These are phyloP conservation scores for Alternaria sp. DNA, from an alignment of 2,329 filamentous ascomycete genomes.

Conservation along the genomic window DNA sequence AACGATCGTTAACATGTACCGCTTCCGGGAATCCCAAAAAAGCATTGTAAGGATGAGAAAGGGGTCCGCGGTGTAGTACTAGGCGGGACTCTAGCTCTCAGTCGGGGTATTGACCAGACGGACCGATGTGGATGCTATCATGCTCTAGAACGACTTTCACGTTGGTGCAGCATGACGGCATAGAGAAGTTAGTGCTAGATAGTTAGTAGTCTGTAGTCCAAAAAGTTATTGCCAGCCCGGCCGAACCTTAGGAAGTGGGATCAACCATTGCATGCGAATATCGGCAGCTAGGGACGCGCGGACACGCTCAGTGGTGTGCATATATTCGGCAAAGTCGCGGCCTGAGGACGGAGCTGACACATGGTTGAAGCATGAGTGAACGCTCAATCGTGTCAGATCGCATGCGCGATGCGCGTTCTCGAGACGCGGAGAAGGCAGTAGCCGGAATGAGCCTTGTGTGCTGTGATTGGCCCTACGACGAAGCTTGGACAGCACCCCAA, in stretches of 20 bases:
- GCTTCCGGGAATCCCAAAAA: slow-evolving; percentile 27
- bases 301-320: slow-evolving; percentile 16
- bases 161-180: neutral
- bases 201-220: slow-evolving; percentile 6
- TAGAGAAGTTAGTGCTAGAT: neutral
- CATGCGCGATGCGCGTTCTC: slow-evolving; percentile 21
- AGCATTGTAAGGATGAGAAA: slow-evolving; percentile 14
- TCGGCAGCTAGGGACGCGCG: slow-evolving; percentile 20
- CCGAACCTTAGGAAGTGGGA: slow-evolving; percentile 6
- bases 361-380: slow-evolving; percentile 36
- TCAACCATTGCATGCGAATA: slow-evolving; percentile 12
- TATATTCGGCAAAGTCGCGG: slow-evolving; percentile 21
- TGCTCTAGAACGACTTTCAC: slow-evolving; percentile 8
- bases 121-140: slow-evolving; percentile 10
- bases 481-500: slow-evolving; percentile 23
- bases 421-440: slow-evolving; percentile 35
- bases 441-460: slow-evolving; percentile 16
- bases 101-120: slow-evolving; percentile 15
- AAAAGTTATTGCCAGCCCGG: slow-evolving; percentile 6
- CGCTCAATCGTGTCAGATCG: slow-evolving; percentile 36
- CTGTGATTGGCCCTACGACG: slow-evolving; percentile 31
- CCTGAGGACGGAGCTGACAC: slow-evolving; percentile 33
- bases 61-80: slow-evolving; percentile 23
- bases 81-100: slow-evolving; percentile 17
- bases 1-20: slow-evolving; percentile 28